Evolutionary conservation across 2,329 filamentous ascomycete species (phyloP), one percentile per base, ranked within the genome.

Genomic region (Diaporthe sp.): DNA sequence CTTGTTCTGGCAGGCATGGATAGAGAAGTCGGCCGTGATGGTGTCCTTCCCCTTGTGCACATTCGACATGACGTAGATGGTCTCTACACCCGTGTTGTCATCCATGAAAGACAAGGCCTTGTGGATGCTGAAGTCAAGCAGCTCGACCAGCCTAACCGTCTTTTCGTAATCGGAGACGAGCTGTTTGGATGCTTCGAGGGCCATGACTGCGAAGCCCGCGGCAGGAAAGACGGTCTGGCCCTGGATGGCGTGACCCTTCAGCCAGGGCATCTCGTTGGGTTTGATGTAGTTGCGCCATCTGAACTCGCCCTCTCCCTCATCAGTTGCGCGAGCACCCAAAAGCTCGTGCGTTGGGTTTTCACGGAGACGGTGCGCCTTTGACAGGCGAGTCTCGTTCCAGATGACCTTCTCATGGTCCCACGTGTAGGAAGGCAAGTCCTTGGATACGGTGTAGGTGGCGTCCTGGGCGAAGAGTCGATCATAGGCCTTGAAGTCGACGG

Each of bases 141-240:
- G 51, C 61, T 81, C 78, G 25, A 78, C 25, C 4, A 77, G 44
- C 28, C 57, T 17, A 8, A 77, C 62, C 2, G 6, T 3, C 39
- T 71, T 75, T 12, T 57, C 49, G 22, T 44, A 65, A 1, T 37
- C 57, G 22, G n/a, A 22, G 3, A 71, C 34, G 49, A 65, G 68
- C 39, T 12, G 77, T 53, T 39, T 53, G 31, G 61, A 42, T 2
- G 81, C 78, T 31, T 82, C 80, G 0, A 82, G 9, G 1, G 77
- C 78, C 71, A 75, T 77, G 10, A 77, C 73, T 31, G 78, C 76
- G 53, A 80, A 82, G 0, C 78, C 80, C 0, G 80, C 77, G 0
- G 78, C 82, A 0, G 87, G 87, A 44, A 86, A 87, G 0, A 88
- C 78, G 17, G 82, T 78, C 19, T 84, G 78, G 0, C 80, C 79